Base-by-base conservation (phyloP, 2,329 filamentous ascomycete species). In the Bipolaris victoriae region DNA sequence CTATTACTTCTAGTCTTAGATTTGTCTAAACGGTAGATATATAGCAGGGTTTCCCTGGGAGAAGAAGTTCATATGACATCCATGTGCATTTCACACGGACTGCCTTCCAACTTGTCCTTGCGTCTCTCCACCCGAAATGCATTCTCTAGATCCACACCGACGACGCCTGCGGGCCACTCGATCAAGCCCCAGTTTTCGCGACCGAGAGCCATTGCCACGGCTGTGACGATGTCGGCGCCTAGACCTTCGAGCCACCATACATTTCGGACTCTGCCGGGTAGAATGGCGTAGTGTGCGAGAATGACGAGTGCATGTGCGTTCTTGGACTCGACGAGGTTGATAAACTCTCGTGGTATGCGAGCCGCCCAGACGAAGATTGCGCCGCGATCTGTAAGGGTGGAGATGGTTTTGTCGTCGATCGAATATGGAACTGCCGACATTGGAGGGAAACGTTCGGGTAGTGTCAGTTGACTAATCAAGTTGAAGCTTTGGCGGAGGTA, bases 261-360 rank as follows among this genome's bases (percentile, higher is more conserved):
- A 22, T 71, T 71, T 15, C 72, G 56, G 7, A 74, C 67, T 20
- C 73, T 58, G 0, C 72, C 72, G 1, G 74, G 65, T 15, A 79
- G 55, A 5, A 78, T 66, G 16, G 75, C 76, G 51, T 73, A 78
- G 51, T 78, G 69, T 9, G 75, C 76, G 9, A 78, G 57, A 16
- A 79, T 68, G 24, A 78, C 69, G 13, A 79, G 57, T 1, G 75
- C 75, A 16, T 73, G 65, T 1, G 60, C 54, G 29, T 76, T 69
- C 49, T 70, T 71, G 37, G 63, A 52, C 31, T 72, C 69, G 22
- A 77, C 54, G 15, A 74, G 57, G 15, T 61, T 51, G 2, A 75
- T 67, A 31, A 73, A 75, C 11, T 72, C 67, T 10, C 67, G 64
- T 11, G 68, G 66, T 9, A 75, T 67, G 1, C 60, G 57, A 2